Evolutionary conservation across 129 eudicot genomes (phyloP), one percentile per base, ranked within the genome.

Genomic region (Logfia minima): DNA sequence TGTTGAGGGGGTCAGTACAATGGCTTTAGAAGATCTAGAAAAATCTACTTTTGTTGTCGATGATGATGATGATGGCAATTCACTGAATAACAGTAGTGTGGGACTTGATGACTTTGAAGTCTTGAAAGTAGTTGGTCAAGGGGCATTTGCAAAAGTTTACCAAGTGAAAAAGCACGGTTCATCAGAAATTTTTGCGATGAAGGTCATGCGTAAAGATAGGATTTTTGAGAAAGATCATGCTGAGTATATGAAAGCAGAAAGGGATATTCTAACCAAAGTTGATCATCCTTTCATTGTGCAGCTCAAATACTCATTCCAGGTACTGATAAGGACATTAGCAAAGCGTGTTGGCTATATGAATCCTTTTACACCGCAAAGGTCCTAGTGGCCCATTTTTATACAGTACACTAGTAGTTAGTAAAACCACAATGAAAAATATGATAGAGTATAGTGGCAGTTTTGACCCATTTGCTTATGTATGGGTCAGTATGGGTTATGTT

Each of bases 301-400:
- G 77, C 92, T 92, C 23, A 87, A 88, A 80, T 92, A 89, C 88
- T 89, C 97, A 3, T 89, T 92, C 76, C 97, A 92, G 92, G 97
- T 89, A 85, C 78, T 37, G 56, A 60, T 72, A n/a, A 32, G 35
- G 68, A n/a, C 35, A 66, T 65, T 4, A 26, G 69, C 24, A 41
- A 68, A 77, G 28, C 21, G 24, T 26, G 67, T 43, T 48, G 60
- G 43, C 18, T 19, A 26, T 69, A 70, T 51, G 32, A 29, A 69
- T 58, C 70, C 13, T 11, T 28, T 61, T 29, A 59, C 23, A 51
- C 65, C 29, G 5, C 23, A 48, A 41, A 43, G 11, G 72, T 43
- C 34, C 23, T 65, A 32, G 24, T 28, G 19, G 23, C 7, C 56
- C 19, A 21, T 68, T 71, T 71, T 59, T 31, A 71, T 64, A 7